phyloP scores from a whole-genome alignment of 2,329 filamentous ascomycete species.

The Emericellopsis atlantica region DNA sequence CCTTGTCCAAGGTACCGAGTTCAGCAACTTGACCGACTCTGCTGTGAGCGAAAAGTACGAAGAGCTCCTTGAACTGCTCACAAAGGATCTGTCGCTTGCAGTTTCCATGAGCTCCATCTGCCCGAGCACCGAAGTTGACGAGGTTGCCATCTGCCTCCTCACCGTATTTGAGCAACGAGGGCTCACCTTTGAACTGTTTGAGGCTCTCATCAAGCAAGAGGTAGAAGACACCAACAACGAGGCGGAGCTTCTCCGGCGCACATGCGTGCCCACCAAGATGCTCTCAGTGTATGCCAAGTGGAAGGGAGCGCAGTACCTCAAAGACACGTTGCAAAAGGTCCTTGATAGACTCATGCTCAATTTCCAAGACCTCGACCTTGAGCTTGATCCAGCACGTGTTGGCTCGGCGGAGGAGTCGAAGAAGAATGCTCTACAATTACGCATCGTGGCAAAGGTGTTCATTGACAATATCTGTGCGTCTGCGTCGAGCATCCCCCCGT shows the following conservation, averaged over 20 bases:
- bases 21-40: constrained; percentile 54
- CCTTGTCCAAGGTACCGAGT: constrained; percentile 58
- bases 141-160: constrained; percentile 53
- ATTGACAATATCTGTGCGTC: constrained; percentile 60
- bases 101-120: constrained; percentile 53
- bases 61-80: constrained; percentile 50
- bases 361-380: constrained; percentile 54
- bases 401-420: constrained; percentile 48
- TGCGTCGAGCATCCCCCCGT: constrained; percentile 44
- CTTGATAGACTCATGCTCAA: constrained; percentile 53
- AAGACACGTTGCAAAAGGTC: constrained; percentile 52
- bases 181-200: constrained; percentile 48
- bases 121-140: constrained; percentile 55
- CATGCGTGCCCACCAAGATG: constrained; percentile 62
- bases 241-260: constrained; percentile 52
- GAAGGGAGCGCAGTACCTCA: constrained; percentile 54
- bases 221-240: constrained; percentile 59
- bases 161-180: constrained; percentile 60
- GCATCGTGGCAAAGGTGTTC: constrained; percentile 57
- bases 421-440: constrained; percentile 53
- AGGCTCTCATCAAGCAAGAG: constrained; percentile 56
- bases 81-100: constrained; percentile 48
- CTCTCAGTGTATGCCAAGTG: constrained; percentile 59
- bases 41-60: constrained; percentile 59
- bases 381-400: constrained; percentile 52